Percentiles rank a stretch among this genome's conserved stretches.
Conservation (phyloP, 164 flowering plant genomes). For the Aristolochia fimbriata region DNA sequence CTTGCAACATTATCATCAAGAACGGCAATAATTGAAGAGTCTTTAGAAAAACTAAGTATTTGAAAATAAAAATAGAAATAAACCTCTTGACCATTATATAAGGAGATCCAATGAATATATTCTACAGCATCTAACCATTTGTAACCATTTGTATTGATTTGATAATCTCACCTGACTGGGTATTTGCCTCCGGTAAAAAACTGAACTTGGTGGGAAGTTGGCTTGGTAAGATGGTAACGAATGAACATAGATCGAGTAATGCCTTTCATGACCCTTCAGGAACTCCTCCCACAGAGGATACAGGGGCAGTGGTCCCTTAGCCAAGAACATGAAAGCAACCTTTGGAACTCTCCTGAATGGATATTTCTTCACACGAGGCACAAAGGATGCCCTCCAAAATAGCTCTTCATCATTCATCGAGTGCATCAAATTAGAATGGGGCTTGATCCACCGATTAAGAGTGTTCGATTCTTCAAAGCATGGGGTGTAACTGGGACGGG, state of each 20-base stretch:
- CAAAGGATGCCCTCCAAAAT: constrained; percentile 74
- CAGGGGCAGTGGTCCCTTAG: constrained; percentile 82
- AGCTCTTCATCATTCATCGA: constrained; percentile 69
- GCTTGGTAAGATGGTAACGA: constrained; percentile 45
- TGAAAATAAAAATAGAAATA: no score
- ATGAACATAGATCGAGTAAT: constrained; percentile 75
- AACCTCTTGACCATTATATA: no score
- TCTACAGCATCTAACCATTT: background rate
- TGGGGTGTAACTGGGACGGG: constrained; percentile 18
- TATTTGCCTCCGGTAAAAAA: constrained; percentile 59
- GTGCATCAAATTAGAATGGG: constrained; percentile 57
- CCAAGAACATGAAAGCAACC: constrained; percentile 94
- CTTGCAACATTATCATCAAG: no score
- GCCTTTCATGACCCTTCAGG: constrained; percentile 52
- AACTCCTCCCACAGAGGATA: constrained; percentile 90
- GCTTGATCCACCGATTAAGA: constrained; percentile 51
- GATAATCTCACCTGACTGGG: constrained; percentile 70
- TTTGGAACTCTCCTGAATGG: constrained; percentile 70
- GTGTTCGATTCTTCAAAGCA: constrained; percentile 32
- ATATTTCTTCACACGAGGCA: constrained; percentile 44
- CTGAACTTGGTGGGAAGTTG: constrained; percentile 46
- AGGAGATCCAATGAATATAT: no score
- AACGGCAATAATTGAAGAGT: no score
- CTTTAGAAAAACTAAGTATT: no score
- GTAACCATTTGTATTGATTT: background rate